Base-by-base conservation (phyloP, 2,329 filamentous ascomycete species). In the Knufia petricola region DNA sequence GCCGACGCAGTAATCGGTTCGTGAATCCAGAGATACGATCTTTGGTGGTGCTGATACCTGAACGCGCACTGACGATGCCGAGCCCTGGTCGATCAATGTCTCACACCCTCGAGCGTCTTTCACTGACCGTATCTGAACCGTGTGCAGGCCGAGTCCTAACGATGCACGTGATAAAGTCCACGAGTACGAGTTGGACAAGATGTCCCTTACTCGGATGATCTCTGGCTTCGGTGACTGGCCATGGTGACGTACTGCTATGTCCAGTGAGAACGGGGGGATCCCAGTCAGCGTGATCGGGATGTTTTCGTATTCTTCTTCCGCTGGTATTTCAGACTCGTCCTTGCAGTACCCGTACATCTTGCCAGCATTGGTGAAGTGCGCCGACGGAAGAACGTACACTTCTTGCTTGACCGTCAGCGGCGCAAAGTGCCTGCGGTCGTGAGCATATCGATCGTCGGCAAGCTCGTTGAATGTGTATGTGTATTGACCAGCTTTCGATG, bases 341-440 rank as follows among this genome's bases (percentile, higher is more conserved):
- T 88, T 84, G 69, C 92, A 98, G 67, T 90, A 95, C 63, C 92
- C 94, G 73, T 95, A 95, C 0, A 87, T 89, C 65, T 92, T 92
- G 13, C 89, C 89, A 2, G 89, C 87, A 56, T 86, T 86, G 50
- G 77, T 75, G 62, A 98, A 98, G 3, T 77, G 74, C 3, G 89
- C 92, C 2, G 82, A 79, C 1, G 92, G 92, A 50, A 84, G 85
- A 12, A 87, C 76, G 60, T 95, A 84, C 43, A 98, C 87, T 20
- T 76, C 83, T 65, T 98, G 92, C 57, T 84, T 79, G 26, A 98
- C 72, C 10, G 78, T 72, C 28, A 95, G 64, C 3, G 83, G 78
- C 17, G 73, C 71, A 59, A 83, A 82, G 55, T 78, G 78, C 57
- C 71, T 76, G 52, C 76, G 73, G 59, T 86, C 81, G 60, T 82